Evolutionary conservation across 441 rosid genomes (phyloP), one percentile per base, ranked within the genome.

Genomic region (Breynia disticha): DNA sequence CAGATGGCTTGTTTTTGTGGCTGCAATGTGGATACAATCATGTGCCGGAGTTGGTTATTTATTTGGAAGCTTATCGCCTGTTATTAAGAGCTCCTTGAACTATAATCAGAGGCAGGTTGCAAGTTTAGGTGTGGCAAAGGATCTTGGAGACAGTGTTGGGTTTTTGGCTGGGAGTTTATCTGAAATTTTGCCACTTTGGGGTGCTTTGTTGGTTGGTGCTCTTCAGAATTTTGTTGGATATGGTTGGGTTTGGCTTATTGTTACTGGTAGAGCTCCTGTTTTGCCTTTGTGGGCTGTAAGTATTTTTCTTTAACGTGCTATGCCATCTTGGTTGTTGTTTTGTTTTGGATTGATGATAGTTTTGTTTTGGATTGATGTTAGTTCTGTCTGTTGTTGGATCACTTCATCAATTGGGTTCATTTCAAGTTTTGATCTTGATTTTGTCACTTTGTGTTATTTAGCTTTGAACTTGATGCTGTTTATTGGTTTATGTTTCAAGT

Each of bases 11-110:
- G 99, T 90, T 43, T 90, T 94, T 63, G 96, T 94, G 59, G 90
- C 89, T 1, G 93, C 96, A 79, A 94, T 94, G 91, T 94, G 99
- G 97, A 80, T 94, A 55, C 90, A 90, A 74, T 90, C 97, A 0
- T 85, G 96, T 57, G 96, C 96, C 5, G 99, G 99, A 6, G 64
- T 85, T 24, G 97, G 96, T 46, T 94, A 94, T 67, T 55, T 94
- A 69, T 94, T 87, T 70, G 96, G 97, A 46, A 94, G 97, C 70
- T 77, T 94, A 52, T 94, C 99, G 11, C 99, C 99, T 24, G 96
- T 85, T 28, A 87, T 90, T 38, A 94, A 94, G 82, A 80, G 83
- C 64, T 83, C 96, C 2, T 52, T 90, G 70, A 76, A 71, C 64
- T 94, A 94, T 46, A 94, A 94, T 42, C 97, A 94, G 71, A 77